Conservation (phyloP, 345 rosid genomes). For the Populus ilicifolia region DNA sequence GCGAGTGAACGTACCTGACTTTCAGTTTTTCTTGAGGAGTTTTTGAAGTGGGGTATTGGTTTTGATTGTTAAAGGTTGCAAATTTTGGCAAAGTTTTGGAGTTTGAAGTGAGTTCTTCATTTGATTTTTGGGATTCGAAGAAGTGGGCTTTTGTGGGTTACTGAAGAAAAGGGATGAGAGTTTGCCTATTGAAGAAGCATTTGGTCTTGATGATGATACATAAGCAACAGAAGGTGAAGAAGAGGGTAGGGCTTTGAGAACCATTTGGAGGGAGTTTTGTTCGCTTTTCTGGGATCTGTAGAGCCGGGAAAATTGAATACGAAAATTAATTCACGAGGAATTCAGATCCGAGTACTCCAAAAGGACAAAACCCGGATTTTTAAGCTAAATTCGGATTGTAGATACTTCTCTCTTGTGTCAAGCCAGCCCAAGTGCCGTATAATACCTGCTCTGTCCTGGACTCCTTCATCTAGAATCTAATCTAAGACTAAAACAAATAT, state of each 20-base stretch:
- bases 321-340: not conserved
- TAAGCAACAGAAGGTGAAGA: not conserved
- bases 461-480: too few relatives aligned
- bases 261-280: constrained; percentile 1
- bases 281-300: not conserved
- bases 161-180: constrained; percentile 2
- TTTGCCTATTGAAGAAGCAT: constrained; percentile 9
- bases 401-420: too few relatives aligned
- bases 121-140: constrained; percentile 4
- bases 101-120: not conserved
- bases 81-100: not conserved
- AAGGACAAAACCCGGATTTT: not conserved
- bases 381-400: not conserved
- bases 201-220: not conserved
- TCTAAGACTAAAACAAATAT: too few relatives aligned
- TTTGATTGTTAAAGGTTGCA: not conserved
- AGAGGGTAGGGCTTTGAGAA: not conserved
- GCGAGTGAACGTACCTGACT: constrained; percentile 20
- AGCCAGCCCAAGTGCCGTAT: too few relatives aligned
- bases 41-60: constrained; percentile 1
- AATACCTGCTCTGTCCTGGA: too few relatives aligned
- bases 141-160: too few relatives aligned
- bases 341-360: not conserved
- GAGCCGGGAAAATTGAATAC: not conserved
- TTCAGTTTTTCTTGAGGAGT: constrained; percentile 15